These are phyloP conservation scores for Haplosporangium sp. DNA, from an alignment of 371 early-diverging fungal genomes.

Conservation along the genomic window DNA sequence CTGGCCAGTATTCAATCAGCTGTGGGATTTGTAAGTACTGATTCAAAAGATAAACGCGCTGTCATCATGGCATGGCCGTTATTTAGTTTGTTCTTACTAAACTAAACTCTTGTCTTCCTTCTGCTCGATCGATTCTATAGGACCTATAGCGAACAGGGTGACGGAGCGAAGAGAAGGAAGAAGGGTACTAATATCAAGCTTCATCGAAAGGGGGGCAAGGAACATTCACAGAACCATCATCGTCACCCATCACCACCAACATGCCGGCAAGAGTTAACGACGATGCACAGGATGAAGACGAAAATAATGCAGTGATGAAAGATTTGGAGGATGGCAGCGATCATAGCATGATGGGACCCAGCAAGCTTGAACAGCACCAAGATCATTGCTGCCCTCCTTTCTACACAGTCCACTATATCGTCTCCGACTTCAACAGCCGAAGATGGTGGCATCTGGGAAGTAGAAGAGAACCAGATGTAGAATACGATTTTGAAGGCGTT, in stretches of 20 bases:
- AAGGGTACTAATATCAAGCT: no score
- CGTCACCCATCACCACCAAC: no score
- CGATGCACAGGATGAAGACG: no score
- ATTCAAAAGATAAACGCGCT: neutral
- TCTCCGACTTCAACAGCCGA: no score
- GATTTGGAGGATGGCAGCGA: no score
- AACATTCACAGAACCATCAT: neutral
- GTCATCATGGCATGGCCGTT: neutral
- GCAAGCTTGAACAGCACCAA: no score
- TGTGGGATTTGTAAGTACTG: slow-evolving; percentile 40
- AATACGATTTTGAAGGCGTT: slow-evolving; percentile 10
- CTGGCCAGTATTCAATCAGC: slow-evolving; percentile 21
- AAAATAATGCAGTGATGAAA: no score
- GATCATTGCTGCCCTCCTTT: no score
- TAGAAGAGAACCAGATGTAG: slow-evolving; percentile 1
- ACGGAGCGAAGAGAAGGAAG: no score
- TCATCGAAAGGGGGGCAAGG: neutral
- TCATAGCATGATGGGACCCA: no score
- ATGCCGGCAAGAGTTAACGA: no score
- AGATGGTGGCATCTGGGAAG: slow-evolving; percentile 1
- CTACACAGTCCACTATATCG: no score
- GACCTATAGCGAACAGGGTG: slow-evolving; percentile 13
- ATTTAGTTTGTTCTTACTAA: neutral
- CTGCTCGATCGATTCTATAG: slow-evolving; percentile 30
- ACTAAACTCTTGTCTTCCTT: neutral